phyloP scores from a whole-genome alignment of 2,329 filamentous ascomycete genomes.

The Reticulascus tulasneorum region DNA sequence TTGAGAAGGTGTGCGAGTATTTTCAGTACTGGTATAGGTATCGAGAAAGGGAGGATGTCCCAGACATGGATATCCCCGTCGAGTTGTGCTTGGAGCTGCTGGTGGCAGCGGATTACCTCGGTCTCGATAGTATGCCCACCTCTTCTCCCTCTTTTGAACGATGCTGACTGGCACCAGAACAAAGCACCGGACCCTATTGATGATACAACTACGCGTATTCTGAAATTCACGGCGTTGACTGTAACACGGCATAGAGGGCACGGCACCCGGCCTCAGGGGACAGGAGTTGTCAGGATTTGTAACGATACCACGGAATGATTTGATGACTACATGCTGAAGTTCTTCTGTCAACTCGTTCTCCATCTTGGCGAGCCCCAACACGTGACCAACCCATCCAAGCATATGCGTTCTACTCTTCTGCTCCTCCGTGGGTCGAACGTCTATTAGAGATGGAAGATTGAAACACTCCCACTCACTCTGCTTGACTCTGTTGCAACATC shows the following conservation, averaged over 20 bases:
- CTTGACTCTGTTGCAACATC: slow-evolving; percentile 36
- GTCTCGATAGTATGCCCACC: slow-evolving; percentile 54
- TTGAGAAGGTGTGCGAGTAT: slow-evolving; percentile 80
- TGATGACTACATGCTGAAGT: slow-evolving; percentile 3
- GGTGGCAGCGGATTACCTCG: slow-evolving; percentile 73
- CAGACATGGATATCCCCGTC: slow-evolving; percentile 76
- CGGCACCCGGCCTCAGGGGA: slow-evolving; percentile 30
- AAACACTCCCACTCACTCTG: slow-evolving; percentile 49
- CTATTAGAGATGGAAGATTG: slow-evolving; percentile 52
- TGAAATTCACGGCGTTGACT: slow-evolving; percentile 15
- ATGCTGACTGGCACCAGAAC: slow-evolving; percentile 6
- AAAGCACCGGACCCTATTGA: slow-evolving; percentile 10
- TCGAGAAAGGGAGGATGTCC: slow-evolving; percentile 65
- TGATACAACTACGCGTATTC: slow-evolving; percentile 12
- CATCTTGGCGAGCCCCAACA: background rate
- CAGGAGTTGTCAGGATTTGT: slow-evolving; percentile 20
- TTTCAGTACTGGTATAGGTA: slow-evolving; percentile 79
- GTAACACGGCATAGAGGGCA: no score
- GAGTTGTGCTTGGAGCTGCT: slow-evolving; percentile 75
- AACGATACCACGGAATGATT: slow-evolving; percentile 10
- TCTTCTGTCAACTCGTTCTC: background rate
- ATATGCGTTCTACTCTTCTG: slow-evolving; percentile 47
- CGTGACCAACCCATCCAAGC: slow-evolving; percentile 40
- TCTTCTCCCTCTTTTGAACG: slow-evolving; percentile 3
- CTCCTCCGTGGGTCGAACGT: slow-evolving; percentile 49